phyloP scores from a whole-genome alignment of 305 asterid genomes.

The Andrographis paniculata region DNA sequence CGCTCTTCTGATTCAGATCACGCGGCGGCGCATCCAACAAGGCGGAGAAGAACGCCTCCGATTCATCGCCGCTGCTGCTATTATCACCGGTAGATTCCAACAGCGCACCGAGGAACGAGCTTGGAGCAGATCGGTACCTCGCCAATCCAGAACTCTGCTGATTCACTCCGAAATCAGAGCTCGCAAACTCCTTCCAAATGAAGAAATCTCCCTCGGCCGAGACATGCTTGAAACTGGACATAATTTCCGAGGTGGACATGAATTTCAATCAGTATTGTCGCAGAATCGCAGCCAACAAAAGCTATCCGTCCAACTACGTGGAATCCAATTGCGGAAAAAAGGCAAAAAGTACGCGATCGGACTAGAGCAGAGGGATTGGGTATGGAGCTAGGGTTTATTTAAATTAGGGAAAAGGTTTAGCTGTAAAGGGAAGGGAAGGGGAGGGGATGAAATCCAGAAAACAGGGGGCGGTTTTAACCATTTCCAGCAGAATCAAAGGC shows the following conservation, averaged over 20 bases:
- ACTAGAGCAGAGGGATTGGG: neutral
- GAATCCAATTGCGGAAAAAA: neutral
- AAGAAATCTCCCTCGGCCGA: constrained; percentile 33
- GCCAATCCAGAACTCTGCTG: constrained; percentile 41
- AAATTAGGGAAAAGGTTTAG: neutral
- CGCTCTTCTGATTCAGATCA: constrained; percentile 31
- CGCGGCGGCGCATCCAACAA: constrained; percentile 32
- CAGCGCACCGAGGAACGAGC: constrained; percentile 51
- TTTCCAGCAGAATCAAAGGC: neutral
- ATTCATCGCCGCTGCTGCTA: constrained; percentile 53
- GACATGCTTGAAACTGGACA: constrained; percentile 22
- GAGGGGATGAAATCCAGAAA: neutral
- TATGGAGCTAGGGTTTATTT: neutral
- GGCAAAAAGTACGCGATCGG: neutral
- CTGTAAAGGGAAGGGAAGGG: neutral
- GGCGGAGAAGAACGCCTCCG: constrained; percentile 63
- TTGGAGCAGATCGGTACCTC: constrained; percentile 75
- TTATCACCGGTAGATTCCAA: constrained; percentile 30
- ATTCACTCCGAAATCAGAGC: constrained; percentile 33
- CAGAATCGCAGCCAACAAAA: too few relatives aligned
- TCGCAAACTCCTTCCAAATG: constrained; percentile 32
- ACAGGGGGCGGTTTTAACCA: neutral
- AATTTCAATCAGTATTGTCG: too few relatives aligned
- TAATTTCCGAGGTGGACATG: constrained; percentile 9
- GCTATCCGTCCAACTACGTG: neutral